These are phyloP conservation scores for Candida michaelii DNA, from an alignment of 805 yeast species.

Conservation along the genomic window DNA sequence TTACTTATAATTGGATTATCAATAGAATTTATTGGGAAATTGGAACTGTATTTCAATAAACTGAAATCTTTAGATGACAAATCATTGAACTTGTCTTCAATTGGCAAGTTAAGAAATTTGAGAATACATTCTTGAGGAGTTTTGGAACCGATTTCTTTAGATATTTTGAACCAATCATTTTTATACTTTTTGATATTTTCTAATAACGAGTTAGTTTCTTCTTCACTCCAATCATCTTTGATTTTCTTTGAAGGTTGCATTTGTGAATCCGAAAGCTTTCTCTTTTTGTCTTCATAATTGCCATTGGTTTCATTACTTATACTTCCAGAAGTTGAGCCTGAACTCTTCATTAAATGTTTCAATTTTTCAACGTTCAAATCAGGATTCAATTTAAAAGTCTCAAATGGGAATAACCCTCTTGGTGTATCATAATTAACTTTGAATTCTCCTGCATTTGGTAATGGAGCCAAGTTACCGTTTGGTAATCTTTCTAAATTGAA, in stretches of 20 bases:
- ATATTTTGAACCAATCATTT: slow-evolving; percentile 78
- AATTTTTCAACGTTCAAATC: slow-evolving; percentile 44
- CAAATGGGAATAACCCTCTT: slow-evolving; percentile 88
- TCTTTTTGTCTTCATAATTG: slow-evolving; percentile 3
- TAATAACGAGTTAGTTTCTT: slow-evolving; percentile 59
- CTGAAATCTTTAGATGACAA: slow-evolving; percentile 54
- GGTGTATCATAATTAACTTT: slow-evolving; percentile 84
- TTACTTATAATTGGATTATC: slow-evolving; percentile 95
- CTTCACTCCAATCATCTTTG: slow-evolving; percentile 61
- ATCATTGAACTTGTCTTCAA: slow-evolving; percentile 70
- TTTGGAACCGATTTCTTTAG: slow-evolving; percentile 63
- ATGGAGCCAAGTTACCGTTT: slow-evolving; percentile 45
- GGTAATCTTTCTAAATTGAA: slow-evolving; percentile 52
- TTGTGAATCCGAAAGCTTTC: not conserved
- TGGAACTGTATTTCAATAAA: slow-evolving; percentile 77
- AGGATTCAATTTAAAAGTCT: slow-evolving; percentile 68
- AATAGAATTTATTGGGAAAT: slow-evolving; percentile 77
- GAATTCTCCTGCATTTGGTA: slow-evolving; percentile 76
- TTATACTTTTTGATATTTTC: slow-evolving; percentile 61
- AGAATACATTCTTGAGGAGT: slow-evolving; percentile 78
- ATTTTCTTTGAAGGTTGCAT: slow-evolving; percentile 17
- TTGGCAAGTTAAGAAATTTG: slow-evolving; percentile 75
- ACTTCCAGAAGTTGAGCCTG: not conserved
- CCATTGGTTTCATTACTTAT: not conserved
- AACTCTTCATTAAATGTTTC: slow-evolving; percentile 25